Conservation (phyloP, 345 rosid genomes). For the Rubroshorea leprosula region DNA sequence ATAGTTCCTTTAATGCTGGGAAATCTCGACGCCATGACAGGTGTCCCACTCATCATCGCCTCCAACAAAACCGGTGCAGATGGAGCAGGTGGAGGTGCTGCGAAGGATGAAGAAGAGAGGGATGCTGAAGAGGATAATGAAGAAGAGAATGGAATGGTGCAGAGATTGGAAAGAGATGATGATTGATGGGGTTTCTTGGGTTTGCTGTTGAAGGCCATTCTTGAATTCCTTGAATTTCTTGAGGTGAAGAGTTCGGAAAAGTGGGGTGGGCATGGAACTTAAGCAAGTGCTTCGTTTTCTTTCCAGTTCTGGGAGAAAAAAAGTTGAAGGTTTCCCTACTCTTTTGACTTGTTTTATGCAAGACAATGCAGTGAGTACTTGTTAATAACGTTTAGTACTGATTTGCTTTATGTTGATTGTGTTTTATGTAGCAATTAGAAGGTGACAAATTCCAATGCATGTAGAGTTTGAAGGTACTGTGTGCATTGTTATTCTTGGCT, state of each 20-base stretch:
- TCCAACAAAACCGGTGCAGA: slow-evolving; percentile 50
- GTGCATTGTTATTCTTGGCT: not conserved
- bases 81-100: slow-evolving; percentile 33
- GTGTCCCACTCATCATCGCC: slow-evolving; percentile 90
- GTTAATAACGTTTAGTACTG: not conserved
- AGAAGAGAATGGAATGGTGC: slow-evolving; percentile 67
- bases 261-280: slow-evolving; percentile 9
- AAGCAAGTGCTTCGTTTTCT: slow-evolving; percentile 2
- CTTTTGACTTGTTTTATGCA: not conserved
- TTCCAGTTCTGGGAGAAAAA: not conserved
- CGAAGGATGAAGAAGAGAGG: slow-evolving; percentile 78
- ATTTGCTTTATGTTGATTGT: not conserved
- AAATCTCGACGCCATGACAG: slow-evolving; percentile 83
- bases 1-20: slow-evolving; percentile 83
- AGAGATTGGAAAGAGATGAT: slow-evolving; percentile 25
- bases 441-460: not conserved
- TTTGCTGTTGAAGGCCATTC: slow-evolving; percentile 59
- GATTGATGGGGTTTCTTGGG: slow-evolving; percentile 35
- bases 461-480: not conserved
- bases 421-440: no score
- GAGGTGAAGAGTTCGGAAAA: not conserved
- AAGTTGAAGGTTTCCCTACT: not conserved
- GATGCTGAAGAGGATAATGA: slow-evolving; percentile 71
- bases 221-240: not conserved
- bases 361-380: no score